Evolutionary conservation across 2,329 filamentous ascomycete genomes (phyloP), one percentile per base, ranked within the genome.

Genomic region (Talaromyces verruculosus): DNA sequence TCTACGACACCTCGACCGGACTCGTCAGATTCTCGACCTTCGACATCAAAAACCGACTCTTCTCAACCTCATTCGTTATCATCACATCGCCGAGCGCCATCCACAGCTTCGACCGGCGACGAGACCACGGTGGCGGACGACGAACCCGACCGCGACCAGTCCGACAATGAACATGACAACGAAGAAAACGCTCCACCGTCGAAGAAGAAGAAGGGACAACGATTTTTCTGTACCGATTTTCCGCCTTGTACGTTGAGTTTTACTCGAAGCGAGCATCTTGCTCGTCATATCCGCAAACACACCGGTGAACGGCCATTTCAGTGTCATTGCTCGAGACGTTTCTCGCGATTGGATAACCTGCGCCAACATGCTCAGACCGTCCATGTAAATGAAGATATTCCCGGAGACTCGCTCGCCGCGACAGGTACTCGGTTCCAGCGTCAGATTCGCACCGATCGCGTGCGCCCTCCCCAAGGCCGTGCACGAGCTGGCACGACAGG

Each of bases 331-430:
- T 92, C 90, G 2, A 88, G 95, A 61, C 88, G 93, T 64, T 99
- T 99, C 77, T 98, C 95, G 10, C 88, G 94, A 59, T 85, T 98
- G 55, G 94, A 99, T 78, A 99, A 99, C 75, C 82, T 99, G 61
- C 88, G 95, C 67, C 95, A 99, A 76, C 95, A 99, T 83, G 95
- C 95, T 53, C 93, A 97, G 78, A 98, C 95, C 0, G 95, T 99
- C 0, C 95, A 99, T 76, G 91, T 96, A 66, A 97, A 98, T 76
- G 95, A 98, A 77, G 93, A 97, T 65, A 99, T 99, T 39, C 95
- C 95, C 3, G 88, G 89, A 47, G 93, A 97, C 76, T 98, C 95
- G 1, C 85, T 98, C 22, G 95, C 95, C 17, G 95, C 94, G 3
- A 95, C 92, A 1, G 93, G 93, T 28, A 96, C 93, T 8, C 86